Base-by-base conservation (phyloP, 495 filamentous ascomycete species). In the Aspergillus kassunensis region DNA sequence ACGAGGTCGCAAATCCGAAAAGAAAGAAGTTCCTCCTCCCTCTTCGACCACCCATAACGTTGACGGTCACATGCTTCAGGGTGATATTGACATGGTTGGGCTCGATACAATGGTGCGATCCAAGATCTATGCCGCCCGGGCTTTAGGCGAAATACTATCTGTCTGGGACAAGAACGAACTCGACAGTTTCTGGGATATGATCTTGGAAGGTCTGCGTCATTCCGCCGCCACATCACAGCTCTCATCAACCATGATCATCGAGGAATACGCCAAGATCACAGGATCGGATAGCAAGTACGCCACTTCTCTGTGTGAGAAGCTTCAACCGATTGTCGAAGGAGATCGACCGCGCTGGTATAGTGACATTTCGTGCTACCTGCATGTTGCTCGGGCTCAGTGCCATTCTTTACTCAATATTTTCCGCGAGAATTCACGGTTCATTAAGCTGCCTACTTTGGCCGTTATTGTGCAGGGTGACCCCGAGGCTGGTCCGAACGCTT, bases 31-130 rank as follows among this genome's bases (percentile, higher is more conserved):
- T 52, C 82, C 88, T n/a, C 70, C 80, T 21, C 63, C 81, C 0
- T 69, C 72, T 21, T 83, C 85, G 12, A 11, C 30, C 4, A 78
- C 84, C 4, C 95, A 98, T 67, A 96, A 98, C 65, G 89, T 98
- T 30, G 93, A 98, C 63, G 93, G 90, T 15, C 90, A 95, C 60
- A 97, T 98, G 89, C 89, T 98, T 69, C 88, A 90, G 60, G 93
- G 93, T 36, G 93, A 98, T 62, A 85, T 97, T 46, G 93, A 98
- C 58, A 73, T 98, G 35, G 91, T 97, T 23, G 91, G 95, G 39
- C 75, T 85, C 43, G 95, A 98, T 49, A 85, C 83, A 4, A 80
- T 98, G 59, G 78, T 97, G 48, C 81, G 91, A 57, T 96, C 91
- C 6, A 90, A 91, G 65, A 85, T 96, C 31, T 87, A 82, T 60